Evolutionary conservation across 2,329 filamentous ascomycete species (phyloP).

Genomic region (Fusarium oxysporum): DNA sequence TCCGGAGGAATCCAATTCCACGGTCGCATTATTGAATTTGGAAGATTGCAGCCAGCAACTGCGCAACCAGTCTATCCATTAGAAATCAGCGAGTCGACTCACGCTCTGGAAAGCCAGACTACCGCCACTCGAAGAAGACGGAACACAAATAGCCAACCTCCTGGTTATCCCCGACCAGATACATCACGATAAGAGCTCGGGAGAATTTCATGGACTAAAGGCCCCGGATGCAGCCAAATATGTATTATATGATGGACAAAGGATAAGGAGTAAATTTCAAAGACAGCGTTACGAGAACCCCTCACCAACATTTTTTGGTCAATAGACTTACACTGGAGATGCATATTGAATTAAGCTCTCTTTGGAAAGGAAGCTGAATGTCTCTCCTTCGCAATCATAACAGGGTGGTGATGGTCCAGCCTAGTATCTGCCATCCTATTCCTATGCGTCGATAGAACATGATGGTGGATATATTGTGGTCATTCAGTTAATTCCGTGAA

Average conservation of each 20-base stretch:
- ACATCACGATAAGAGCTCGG: background rate
- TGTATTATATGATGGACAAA: background rate
- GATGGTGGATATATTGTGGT: no score
- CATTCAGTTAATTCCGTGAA: no score
- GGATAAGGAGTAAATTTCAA: background rate
- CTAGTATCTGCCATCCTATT: no score
- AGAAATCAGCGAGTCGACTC: slow-evolving; percentile 22
- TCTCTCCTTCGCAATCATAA: background rate
- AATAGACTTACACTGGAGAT: background rate
- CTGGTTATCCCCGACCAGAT: background rate
- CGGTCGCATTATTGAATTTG: slow-evolving; percentile 39
- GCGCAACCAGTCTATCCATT: slow-evolving; percentile 24
- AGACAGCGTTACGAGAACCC: background rate
- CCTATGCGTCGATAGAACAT: background rate
- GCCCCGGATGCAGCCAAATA: background rate
- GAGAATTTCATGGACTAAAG: background rate
- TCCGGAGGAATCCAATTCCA: slow-evolving; percentile 42
- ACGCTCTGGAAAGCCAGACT: slow-evolving; percentile 14
- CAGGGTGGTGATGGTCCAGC: background rate
- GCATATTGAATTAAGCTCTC: no score
- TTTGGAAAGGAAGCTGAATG: background rate
- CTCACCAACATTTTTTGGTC: background rate
- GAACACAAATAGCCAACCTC: background rate
- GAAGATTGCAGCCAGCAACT: slow-evolving; percentile 15
- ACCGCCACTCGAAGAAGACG: background rate